A percentile compares a stretch with the other conserved stretches of the same genome.
Conservation (phyloP, 2,329 filamentous ascomycete species). For the Ophiostoma sp. region DNA sequence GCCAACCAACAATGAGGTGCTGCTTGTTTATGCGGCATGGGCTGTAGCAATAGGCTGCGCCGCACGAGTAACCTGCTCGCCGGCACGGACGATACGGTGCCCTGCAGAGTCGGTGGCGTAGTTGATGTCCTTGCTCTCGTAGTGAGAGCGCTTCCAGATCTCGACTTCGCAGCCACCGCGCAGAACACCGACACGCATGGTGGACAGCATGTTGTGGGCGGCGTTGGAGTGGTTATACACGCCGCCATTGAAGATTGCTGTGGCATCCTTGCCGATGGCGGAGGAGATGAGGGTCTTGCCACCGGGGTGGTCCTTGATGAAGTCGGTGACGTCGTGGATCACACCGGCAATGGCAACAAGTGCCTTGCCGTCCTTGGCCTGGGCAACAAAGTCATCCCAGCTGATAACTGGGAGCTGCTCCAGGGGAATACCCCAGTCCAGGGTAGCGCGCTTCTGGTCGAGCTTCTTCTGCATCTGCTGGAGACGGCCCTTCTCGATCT, state of each 20-base stretch:
- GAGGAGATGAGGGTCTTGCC: slow-evolving; percentile 80
- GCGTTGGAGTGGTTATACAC: slow-evolving; percentile 88
- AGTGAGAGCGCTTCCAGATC: slow-evolving; percentile 84
- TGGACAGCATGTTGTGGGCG: slow-evolving; percentile 80
- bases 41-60: slow-evolving; percentile 73
- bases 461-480: slow-evolving; percentile 92
- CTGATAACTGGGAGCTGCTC: slow-evolving; percentile 79
- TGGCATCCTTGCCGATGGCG: slow-evolving; percentile 80
- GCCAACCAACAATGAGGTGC: slow-evolving; percentile 5
- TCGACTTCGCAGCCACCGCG: slow-evolving; percentile 83
- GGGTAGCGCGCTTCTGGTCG: slow-evolving; percentile 72
- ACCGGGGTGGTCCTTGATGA: slow-evolving; percentile 86
- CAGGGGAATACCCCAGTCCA: slow-evolving; percentile 82
- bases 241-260: slow-evolving; percentile 86
- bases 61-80: slow-evolving; percentile 78
- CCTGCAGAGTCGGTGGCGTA: slow-evolving; percentile 76
- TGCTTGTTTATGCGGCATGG: slow-evolving; percentile 61
- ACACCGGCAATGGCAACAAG: slow-evolving; percentile 76
- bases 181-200: slow-evolving; percentile 82
- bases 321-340: slow-evolving; percentile 76
- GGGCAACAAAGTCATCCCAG: slow-evolving; percentile 79
- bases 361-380: slow-evolving; percentile 70
- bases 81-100: slow-evolving; percentile 77
- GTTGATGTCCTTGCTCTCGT: slow-evolving; percentile 76
- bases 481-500: slow-evolving; percentile 85